A percentile compares a stretch with the other conserved stretches of the same genome.
Conservation (phyloP, 495 filamentous ascomycete species). For the Cercophora newfieldiana region DNA sequence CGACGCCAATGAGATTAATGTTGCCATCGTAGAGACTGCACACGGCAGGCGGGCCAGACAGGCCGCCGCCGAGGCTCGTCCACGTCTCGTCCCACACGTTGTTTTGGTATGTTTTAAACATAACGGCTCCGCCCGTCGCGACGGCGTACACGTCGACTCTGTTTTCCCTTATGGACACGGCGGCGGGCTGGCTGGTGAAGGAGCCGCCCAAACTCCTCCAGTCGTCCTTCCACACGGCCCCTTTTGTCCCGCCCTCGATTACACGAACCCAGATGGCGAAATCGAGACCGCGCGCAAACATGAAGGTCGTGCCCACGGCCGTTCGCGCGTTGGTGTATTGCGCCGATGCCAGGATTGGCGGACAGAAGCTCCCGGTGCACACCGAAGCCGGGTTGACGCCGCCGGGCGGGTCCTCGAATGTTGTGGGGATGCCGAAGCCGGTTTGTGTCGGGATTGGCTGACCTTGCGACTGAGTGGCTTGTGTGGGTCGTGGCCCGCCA, state of each 20-base stretch:
- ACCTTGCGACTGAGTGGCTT: neutral
- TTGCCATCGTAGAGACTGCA: neutral
- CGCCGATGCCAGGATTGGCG: neutral
- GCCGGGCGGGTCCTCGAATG: neutral
- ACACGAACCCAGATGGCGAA: neutral
- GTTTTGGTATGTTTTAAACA: neutral
- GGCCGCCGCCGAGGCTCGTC: neutral
- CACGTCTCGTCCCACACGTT: neutral
- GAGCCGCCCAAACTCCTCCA: neutral
- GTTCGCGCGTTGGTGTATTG: neutral
- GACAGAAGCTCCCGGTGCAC: neutral
- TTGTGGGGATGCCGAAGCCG: neutral
- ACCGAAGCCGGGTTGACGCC: neutral
- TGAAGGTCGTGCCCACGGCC: neutral
- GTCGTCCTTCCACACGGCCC: neutral
- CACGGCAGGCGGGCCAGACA: neutral
- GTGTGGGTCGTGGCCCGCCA: neutral
- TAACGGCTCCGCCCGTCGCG: neutral
- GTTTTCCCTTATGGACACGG: neutral
- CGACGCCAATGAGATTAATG: neutral
- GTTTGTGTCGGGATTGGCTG: neutral
- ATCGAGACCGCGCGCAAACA: slow-evolving; percentile 1
- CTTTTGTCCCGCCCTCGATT: neutral
- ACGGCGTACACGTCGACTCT: neutral
- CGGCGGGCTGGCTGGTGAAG: neutral